Percentiles rank a stretch among this genome's conserved stretches.
These are phyloP conservation scores for Colletotrichum gloeosporioides DNA, from an alignment of 2,329 filamentous ascomycete species.

Conservation along the genomic window DNA sequence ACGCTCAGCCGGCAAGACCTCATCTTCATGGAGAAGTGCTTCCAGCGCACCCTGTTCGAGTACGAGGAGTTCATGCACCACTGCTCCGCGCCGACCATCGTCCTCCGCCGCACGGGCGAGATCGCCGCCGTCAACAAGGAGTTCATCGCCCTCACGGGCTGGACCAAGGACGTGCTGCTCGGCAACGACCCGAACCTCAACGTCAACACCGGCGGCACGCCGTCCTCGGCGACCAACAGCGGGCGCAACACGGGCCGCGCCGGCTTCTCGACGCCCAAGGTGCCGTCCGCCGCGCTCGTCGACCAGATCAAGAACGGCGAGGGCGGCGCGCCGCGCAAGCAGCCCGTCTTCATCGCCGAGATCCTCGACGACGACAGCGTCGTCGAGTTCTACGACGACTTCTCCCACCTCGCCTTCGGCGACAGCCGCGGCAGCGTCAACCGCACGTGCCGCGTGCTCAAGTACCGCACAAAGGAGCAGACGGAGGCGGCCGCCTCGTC, in stretches of 20 bases:
- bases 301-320: conserved; percentile 41
- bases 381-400: conserved; percentile 95
- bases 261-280: conserved; percentile 57
- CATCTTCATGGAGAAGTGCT: conserved; percentile 97
- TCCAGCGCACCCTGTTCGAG: conserved; percentile 90
- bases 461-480: conserved; percentile 80
- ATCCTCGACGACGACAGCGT: conserved; percentile 93
- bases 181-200: conserved; percentile 90
- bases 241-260: conserved; percentile 46
- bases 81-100: conserved; percentile 87
- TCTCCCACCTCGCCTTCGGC: conserved; percentile 89
- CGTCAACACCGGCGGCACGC: conserved; percentile 71
- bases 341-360: conserved; percentile 90
- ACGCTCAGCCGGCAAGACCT: conserved; percentile 89
- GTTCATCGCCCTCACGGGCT: conserved; percentile 93
- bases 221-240: conserved; percentile 45
- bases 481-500: conserved; percentile 36
- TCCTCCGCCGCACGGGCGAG: conserved; percentile 90
- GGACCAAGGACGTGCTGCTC: conserved; percentile 87
- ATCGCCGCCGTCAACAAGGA: conserved; percentile 96
- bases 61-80: conserved; percentile 92
- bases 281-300: conserved; percentile 46
- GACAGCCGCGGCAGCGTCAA: conserved; percentile 87
- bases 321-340: conserved; percentile 53
- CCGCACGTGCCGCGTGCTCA: conserved; percentile 83